Conservation (phyloP, 164 flowering plant species). For the Vitis riparia region DNA sequence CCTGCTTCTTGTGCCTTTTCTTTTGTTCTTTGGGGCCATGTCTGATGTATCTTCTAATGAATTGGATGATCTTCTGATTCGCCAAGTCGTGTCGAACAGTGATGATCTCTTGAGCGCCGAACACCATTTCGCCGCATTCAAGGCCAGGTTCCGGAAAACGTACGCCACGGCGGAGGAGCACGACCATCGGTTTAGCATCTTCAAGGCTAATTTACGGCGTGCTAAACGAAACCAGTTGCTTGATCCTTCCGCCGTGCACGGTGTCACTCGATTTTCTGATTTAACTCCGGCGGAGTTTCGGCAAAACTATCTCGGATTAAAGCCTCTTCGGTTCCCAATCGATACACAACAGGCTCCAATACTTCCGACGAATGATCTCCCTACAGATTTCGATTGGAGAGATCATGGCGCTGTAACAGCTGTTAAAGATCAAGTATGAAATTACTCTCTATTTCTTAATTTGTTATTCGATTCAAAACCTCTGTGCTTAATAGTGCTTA, state of each 20-base stretch:
- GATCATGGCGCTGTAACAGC: constrained; percentile 86
- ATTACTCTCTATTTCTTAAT: neutral
- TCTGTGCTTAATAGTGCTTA: too few relatives aligned
- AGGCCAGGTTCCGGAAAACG: constrained; percentile 48
- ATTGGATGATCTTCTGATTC: constrained; percentile 40
- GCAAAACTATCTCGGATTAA: constrained; percentile 53
- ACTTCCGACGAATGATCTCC: constrained; percentile 79
- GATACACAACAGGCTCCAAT: constrained; percentile 76
- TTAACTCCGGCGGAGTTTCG: constrained; percentile 78
- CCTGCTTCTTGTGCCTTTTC: constrained; percentile 17
- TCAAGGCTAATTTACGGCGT: constrained; percentile 75
- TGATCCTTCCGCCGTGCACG: constrained; percentile 89
- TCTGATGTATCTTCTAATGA: neutral
- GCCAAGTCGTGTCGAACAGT: constrained; percentile 45
- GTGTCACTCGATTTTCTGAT: constrained; percentile 89
- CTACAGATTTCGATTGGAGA: constrained; percentile 90
- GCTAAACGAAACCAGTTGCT: constrained; percentile 72
- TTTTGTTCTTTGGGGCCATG: constrained; percentile 5
- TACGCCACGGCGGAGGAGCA: constrained; percentile 77
- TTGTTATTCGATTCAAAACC: too few relatives aligned
- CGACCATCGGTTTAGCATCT: constrained; percentile 62
- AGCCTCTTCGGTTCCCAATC: constrained; percentile 38
- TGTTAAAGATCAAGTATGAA: constrained; percentile 82
- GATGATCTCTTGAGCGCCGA: constrained; percentile 59
- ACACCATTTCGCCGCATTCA: constrained; percentile 69